A percentile compares a stretch with the other conserved stretches of the same genome.
Evolutionary conservation across 805 yeast genomes (phyloP).

Genomic region (Cyberlindnera samutprakarnensis): DNA sequence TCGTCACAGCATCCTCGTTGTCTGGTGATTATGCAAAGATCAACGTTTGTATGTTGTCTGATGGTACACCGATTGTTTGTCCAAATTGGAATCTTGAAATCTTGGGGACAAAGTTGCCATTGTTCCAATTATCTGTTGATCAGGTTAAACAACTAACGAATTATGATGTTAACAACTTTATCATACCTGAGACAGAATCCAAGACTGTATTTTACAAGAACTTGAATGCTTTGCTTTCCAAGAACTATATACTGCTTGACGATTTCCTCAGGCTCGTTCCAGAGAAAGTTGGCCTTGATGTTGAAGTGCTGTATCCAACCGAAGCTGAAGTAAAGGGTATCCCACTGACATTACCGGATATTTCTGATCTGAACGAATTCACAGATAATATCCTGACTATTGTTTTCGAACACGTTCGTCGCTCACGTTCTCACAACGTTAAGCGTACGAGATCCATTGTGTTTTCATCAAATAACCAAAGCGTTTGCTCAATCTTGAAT

Average conservation of each 20-base stretch:
- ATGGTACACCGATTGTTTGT: slow-evolving; percentile 80
- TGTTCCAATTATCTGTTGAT: slow-evolving; percentile 42
- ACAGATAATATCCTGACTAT: slow-evolving; percentile 66
- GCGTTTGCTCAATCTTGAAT: slow-evolving; percentile 86
- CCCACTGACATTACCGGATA: slow-evolving; percentile 32
- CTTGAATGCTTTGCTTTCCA: slow-evolving; percentile 37
- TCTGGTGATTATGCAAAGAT: slow-evolving; percentile 72
- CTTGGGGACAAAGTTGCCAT: slow-evolving; percentile 45
- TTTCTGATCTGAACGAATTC: slow-evolving; percentile 56
- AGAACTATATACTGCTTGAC: slow-evolving; percentile 52
- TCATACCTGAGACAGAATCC: slow-evolving; percentile 4
- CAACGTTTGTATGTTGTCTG: slow-evolving; percentile 64
- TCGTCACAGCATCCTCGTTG: slow-evolving; percentile 87
- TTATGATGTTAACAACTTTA: slow-evolving; percentile 19
- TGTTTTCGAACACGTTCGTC: slow-evolving; percentile 70
- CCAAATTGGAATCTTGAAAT: slow-evolving; percentile 55
- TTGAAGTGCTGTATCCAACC: slow-evolving; percentile 76
- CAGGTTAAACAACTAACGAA: slow-evolving; percentile 27
- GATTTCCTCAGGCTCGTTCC: slow-evolving; percentile 51
- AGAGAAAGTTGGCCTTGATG: slow-evolving; percentile 53
- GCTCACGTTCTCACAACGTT: slow-evolving; percentile 28
- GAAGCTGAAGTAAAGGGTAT: slow-evolving; percentile 33
- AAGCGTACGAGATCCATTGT: slow-evolving; percentile 55
- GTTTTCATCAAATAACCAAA: slow-evolving; percentile 79
- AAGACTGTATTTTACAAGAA: slow-evolving; percentile 15